Conservation (phyloP, 2,329 filamentous ascomycete genomes). For the Alternaria consortialis region DNA sequence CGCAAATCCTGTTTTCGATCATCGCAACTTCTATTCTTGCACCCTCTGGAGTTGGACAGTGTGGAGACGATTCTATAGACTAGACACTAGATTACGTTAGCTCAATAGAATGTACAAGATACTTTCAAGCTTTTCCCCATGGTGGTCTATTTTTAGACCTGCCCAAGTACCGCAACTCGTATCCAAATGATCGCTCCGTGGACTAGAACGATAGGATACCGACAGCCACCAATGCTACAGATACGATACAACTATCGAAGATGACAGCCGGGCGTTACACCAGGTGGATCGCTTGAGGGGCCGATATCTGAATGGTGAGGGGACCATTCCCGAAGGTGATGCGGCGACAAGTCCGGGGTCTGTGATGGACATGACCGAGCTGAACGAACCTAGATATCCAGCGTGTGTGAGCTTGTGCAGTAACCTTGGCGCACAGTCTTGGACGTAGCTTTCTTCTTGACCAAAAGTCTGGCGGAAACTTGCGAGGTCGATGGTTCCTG, state of each 20-base stretch:
- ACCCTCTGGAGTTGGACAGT: constrained; percentile 2
- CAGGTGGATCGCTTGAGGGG: background rate
- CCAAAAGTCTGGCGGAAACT: background rate
- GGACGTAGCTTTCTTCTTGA: background rate
- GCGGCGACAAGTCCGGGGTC: constrained; percentile 1
- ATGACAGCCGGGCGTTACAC: background rate
- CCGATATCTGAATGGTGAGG: constrained; percentile 1
- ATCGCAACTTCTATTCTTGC: constrained; percentile 13
- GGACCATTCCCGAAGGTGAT: background rate
- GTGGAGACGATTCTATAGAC: constrained; percentile 2
- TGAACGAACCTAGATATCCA: background rate
- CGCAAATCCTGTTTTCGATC: background rate
- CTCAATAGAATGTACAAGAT: constrained; percentile 3
- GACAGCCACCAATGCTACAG: constrained; percentile 15
- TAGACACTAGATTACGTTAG: constrained; percentile 6
- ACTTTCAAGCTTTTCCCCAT: background rate
- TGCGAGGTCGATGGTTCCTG: background rate
- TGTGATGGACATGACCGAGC: background rate
- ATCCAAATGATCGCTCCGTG: constrained; percentile 2
- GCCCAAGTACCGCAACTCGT: constrained; percentile 11
- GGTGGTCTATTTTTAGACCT: constrained; percentile 25
- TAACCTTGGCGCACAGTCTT: background rate
- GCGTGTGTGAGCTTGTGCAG: background rate
- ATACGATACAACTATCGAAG: constrained; percentile 14
- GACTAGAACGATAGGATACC: constrained; percentile 4